phyloP scores from a whole-genome alignment of 2,329 filamentous ascomycete species.

The Colletotrichum lini region DNA sequence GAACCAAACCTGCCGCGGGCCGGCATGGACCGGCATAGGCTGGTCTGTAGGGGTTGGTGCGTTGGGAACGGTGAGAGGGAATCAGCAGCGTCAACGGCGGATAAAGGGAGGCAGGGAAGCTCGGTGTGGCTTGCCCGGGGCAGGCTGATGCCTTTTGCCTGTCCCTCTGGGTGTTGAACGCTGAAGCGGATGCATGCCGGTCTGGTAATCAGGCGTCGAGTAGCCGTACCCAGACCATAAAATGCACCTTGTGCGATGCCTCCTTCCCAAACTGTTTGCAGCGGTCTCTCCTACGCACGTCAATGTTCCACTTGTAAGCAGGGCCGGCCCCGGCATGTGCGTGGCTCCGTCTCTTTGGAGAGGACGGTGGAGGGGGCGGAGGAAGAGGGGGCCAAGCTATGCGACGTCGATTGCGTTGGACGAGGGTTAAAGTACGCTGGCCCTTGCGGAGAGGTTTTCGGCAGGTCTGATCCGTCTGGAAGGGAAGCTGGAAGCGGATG shows the following conservation, averaged over 20 bases:
- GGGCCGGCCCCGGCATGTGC: slow-evolving; percentile 16
- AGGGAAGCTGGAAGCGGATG: slow-evolving; percentile 26
- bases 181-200: slow-evolving; percentile 11
- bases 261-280: neutral
- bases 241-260: slow-evolving; percentile 12
- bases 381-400: neutral
- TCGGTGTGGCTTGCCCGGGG: neutral
- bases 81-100: slow-evolving; percentile 1
- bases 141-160: slow-evolving; percentile 3
- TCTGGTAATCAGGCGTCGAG: slow-evolving; percentile 11
- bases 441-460: slow-evolving; percentile 5
- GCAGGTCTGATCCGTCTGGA: neutral
- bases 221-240: neutral
- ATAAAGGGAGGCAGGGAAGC: neutral
- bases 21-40: neutral
- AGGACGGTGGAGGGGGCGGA: neutral
- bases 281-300: slow-evolving; percentile 13
- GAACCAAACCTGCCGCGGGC: neutral
- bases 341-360: slow-evolving; percentile 32
- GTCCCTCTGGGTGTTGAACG: neutral
- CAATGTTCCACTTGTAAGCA: slow-evolving; percentile 30
- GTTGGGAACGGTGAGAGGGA: neutral
- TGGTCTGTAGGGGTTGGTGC: neutral
- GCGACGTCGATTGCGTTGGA: slow-evolving; percentile 10
- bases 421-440: slow-evolving; percentile 10